Evolutionary conservation across 2,329 filamentous ascomycete genomes (phyloP), one percentile per base, ranked within the genome.

Genomic region (Tolypocladium inflatum): DNA sequence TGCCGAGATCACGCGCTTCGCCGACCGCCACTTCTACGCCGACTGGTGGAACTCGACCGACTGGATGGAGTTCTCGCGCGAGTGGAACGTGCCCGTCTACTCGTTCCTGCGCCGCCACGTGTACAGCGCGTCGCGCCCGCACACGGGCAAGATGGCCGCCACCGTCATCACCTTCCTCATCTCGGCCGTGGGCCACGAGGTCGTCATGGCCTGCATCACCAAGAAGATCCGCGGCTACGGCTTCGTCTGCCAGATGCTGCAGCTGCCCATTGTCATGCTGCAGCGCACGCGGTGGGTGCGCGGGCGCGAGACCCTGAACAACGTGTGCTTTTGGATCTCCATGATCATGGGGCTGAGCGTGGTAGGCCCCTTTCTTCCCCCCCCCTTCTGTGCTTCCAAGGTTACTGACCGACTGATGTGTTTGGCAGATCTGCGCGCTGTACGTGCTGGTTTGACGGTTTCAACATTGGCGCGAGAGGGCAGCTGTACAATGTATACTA

Each of bases 31-130:
- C 73, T 97, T 97, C 76, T 99, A 97, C 77, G 79, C 79, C 55
- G 85, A 88, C 75, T 87, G 84, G 83, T 87, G 85, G 85, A 88
- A 88, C 74, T 85, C 82, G 65, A 89, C 87, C 64, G 89, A 93
- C 78, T 94, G 91, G 91, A 88, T 97, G 70, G 92, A 97, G 74
- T 99, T 97, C 74, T 92, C 87, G 13, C 85, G 91, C 63, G 90
- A 97, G 76, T 97, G 94, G 93, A 97, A 97, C 71, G 85, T 96
- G n/a, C 93, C 93, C 51, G 93, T 97, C 8, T 94, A 97, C 75
- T 89, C 92, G 69, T 99, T 97, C 76, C 88, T 97, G 66, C 87
- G 92, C 9, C 84, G 94, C 30, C 94, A 99, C 73, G 93, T 99
- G 63, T 99, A 97, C 74, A 88, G 85, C 58, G 91, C 91, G 2